Percentiles rank a stretch among this genome's conserved stretches.
Conservation (phyloP, 371 early-diverging fungal species). For the Fennellomyces sp. region DNA sequence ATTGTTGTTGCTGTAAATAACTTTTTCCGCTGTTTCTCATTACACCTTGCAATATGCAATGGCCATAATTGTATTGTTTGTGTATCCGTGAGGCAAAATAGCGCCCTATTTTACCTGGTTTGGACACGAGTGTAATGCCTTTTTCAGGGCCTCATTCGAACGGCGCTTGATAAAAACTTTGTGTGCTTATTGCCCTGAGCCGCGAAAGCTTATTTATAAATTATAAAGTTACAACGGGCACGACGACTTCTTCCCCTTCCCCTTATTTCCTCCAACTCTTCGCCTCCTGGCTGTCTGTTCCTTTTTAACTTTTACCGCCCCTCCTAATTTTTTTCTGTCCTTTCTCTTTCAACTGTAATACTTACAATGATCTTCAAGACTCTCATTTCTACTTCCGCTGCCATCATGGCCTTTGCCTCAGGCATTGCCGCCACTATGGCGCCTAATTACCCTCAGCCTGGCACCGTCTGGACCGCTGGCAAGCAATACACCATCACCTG, state of each 20-base stretch:
- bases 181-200: no score
- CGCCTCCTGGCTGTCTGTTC: no score
- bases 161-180: neutral
- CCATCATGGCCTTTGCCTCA: constrained; percentile 14
- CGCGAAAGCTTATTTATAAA: constrained; percentile 4
- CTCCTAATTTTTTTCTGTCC: no score
- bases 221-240: neutral
- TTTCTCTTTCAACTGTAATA: neutral
- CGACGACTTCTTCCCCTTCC: neutral
- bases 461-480: constrained; percentile 35
- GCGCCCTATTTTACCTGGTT: constrained; percentile 1
- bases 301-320: no score
- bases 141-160: neutral
- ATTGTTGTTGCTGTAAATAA: constrained; percentile 4
- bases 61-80: neutral
- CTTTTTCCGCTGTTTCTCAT: neutral
- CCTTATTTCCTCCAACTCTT: neutral
- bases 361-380: constrained; percentile 13
- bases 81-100: neutral
- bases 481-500: constrained; percentile 26
- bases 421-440: constrained; percentile 24
- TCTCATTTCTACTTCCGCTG: constrained; percentile 8
- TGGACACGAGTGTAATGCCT: neutral
- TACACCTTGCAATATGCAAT: neutral
- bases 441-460: constrained; percentile 29